These are phyloP conservation scores for Phytophthora crassamura DNA, from an alignment of 352 stramenopile species.

Conservation along the genomic window DNA sequence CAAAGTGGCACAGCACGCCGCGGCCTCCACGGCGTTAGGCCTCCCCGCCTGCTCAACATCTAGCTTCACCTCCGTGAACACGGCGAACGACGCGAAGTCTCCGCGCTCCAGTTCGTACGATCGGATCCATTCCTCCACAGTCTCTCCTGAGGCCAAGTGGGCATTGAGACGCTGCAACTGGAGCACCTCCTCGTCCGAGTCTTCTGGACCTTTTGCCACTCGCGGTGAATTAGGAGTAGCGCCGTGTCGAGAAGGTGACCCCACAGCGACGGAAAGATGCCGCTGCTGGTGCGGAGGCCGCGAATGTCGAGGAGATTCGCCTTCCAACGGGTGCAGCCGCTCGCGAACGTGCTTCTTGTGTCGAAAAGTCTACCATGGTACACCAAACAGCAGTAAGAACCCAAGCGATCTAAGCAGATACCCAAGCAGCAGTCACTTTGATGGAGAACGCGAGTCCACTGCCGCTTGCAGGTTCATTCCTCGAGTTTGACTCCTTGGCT, in stretches of 20 bases:
- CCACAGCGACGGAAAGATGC: conserved; percentile 22
- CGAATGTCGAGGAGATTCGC: conserved; percentile 22
- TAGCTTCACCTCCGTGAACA: conserved; percentile 82
- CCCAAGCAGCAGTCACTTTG: conserved; percentile 19
- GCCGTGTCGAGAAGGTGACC: conserved; percentile 14
- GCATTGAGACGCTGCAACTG: conserved; percentile 52
- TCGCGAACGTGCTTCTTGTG: conserved; percentile 59
- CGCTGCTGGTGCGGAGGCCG: conserved; percentile 25
- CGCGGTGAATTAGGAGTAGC: conserved; percentile 16
- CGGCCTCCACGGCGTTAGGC: conserved; percentile 75
- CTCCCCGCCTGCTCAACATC: conserved; percentile 56
- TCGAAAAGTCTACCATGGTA: conserved; percentile 43
- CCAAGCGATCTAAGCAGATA: neutral
- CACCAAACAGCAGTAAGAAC: neutral
- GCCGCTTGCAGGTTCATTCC: conserved; percentile 20
- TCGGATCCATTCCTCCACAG: conserved; percentile 66
- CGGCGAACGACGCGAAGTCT: conserved; percentile 76
- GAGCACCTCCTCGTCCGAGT: conserved; percentile 42
- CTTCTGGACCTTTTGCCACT: conserved; percentile 15
- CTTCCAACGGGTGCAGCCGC: conserved; percentile 51
- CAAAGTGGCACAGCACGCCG: conserved; percentile 77
- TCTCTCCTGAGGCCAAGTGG: conserved; percentile 47
- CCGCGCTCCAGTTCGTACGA: conserved; percentile 73
- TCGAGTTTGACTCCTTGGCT: neutral
- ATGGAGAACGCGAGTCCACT: conserved; percentile 28